These are phyloP conservation scores for Nakataea oryzae DNA, from an alignment of 2,329 filamentous ascomycete species.

Conservation along the genomic window DNA sequence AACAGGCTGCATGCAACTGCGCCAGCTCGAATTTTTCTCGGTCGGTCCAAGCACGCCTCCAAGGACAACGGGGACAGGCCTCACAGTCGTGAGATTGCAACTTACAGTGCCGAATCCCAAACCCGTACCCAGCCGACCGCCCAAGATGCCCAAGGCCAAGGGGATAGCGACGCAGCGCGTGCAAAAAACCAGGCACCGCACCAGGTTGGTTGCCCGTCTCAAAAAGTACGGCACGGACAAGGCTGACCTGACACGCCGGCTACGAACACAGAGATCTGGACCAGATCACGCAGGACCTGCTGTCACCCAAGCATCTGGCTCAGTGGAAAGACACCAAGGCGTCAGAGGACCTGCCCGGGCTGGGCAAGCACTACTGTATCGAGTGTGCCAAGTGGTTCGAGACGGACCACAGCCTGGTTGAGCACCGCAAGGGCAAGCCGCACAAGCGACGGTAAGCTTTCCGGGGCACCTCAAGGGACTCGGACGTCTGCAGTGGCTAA, in stretches of 20 bases:
- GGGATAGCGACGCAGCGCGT: not conserved
- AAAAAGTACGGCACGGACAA: not conserved
- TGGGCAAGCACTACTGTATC: constrained; percentile 79
- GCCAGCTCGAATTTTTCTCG: not conserved
- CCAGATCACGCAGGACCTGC: constrained; percentile 77
- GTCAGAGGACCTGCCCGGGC: constrained; percentile 74
- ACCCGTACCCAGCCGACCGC: not conserved
- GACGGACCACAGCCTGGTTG: constrained; percentile 61
- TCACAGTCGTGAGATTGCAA: not conserved
- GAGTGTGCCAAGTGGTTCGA: constrained; percentile 98
- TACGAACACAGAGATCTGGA: constrained; percentile 69
- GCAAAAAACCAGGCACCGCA: not conserved
- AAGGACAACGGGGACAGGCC: not conserved
- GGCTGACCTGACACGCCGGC: constrained; percentile 3
- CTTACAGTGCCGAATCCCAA: not conserved
- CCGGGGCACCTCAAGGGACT: too few relatives aligned
- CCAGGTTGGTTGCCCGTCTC: not conserved
- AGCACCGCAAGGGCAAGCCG: constrained; percentile 78
- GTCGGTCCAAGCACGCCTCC: too few relatives aligned
- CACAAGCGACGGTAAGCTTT: constrained; percentile 71
- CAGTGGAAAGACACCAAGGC: constrained; percentile 72
- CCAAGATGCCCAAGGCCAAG: not conserved
- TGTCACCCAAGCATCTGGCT: constrained; percentile 67
- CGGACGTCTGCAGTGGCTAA: constrained; percentile 2
- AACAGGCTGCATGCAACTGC: not conserved